Evolutionary conservation across 1,284 basidiomycete species (phyloP).

Genomic region (Phellopilus nigrolimitatus): DNA sequence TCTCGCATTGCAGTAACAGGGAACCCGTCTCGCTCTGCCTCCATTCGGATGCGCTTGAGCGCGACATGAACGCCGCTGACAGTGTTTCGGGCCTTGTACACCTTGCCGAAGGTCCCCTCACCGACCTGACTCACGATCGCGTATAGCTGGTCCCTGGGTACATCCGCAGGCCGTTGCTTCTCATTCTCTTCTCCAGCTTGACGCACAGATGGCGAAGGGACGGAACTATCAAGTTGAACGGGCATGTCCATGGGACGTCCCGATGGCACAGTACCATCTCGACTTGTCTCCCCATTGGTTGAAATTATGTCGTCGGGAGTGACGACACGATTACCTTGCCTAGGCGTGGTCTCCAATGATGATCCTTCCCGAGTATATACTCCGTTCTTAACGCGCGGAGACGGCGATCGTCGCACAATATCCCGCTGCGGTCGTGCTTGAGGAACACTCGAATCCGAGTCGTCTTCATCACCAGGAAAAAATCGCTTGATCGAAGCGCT

Average conservation of each 20-base stretch:
- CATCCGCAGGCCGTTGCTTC: constrained; percentile 7
- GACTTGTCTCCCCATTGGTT: background rate
- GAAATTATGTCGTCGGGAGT: background rate
- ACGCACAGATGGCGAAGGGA: constrained; percentile 4
- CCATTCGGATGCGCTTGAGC: constrained; percentile 97
- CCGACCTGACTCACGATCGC: constrained; percentile 91
- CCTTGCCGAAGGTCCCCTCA: constrained; percentile 98
- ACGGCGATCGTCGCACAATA: background rate
- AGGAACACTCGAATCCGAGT: constrained; percentile 13
- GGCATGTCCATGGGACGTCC: constrained; percentile 1
- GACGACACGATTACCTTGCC: background rate
- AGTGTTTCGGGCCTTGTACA: constrained; percentile 93
- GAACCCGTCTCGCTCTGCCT: constrained; percentile 95
- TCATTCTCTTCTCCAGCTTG: constrained; percentile 5
- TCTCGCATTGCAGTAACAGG: constrained; percentile 99
- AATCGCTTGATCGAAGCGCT: constrained; percentile 27
- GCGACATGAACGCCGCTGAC: constrained; percentile 78
- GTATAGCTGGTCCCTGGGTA: constrained; percentile 63
- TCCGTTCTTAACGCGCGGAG: background rate
- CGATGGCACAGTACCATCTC: constrained; percentile 6
- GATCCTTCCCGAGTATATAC: background rate
- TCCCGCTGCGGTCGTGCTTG: background rate
- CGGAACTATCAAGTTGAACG: background rate
- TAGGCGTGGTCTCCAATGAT: background rate
- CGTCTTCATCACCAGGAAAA: constrained; percentile 32